Conservation (phyloP, 805 yeast genomes). For the Spathaspora sp. region DNA sequence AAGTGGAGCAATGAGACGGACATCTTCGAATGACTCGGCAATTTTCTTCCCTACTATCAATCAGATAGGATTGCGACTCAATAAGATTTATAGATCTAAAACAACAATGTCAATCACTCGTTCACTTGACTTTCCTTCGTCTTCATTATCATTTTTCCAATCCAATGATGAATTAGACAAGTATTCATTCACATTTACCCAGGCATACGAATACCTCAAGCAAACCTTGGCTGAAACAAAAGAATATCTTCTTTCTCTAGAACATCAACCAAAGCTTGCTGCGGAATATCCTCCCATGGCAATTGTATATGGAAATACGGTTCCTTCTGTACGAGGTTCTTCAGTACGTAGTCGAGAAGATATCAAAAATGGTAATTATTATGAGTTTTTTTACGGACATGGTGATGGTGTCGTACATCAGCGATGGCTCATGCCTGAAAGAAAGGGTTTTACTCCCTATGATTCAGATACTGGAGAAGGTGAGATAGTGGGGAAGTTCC, state of each 20-base stretch:
- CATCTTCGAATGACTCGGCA: constrained; percentile 5
- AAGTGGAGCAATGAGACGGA: not conserved
- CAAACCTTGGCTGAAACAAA: constrained; percentile 61
- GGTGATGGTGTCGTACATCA: constrained; percentile 94
- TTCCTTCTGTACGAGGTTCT: constrained; percentile 84
- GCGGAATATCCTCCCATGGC: constrained; percentile 77
- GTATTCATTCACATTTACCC: constrained; percentile 41
- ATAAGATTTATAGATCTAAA: constrained; percentile 18
- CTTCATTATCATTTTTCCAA: not conserved
- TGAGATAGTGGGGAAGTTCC: constrained; percentile 64
- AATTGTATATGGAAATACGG: constrained; percentile 72
- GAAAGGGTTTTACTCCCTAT: constrained; percentile 51
- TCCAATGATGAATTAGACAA: constrained; percentile 10
- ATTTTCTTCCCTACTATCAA: constrained; percentile 20
- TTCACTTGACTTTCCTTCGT: not conserved
- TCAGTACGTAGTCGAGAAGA: constrained; percentile 59
- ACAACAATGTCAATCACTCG: constrained; percentile 9
- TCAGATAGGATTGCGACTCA: constrained; percentile 23
- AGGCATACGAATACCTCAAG: constrained; percentile 60
- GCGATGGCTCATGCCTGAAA: constrained; percentile 77
- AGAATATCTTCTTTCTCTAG: constrained; percentile 52
- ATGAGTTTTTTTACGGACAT: constrained; percentile 76
- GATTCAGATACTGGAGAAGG: constrained; percentile 30
- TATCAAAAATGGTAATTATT: constrained; percentile 67
- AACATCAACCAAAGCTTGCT: constrained; percentile 44